Percentiles rank a stretch among this genome's conserved stretches.
Conservation (phyloP, 75 land plant genomes). For the Cunninghamia lanceolata region DNA sequence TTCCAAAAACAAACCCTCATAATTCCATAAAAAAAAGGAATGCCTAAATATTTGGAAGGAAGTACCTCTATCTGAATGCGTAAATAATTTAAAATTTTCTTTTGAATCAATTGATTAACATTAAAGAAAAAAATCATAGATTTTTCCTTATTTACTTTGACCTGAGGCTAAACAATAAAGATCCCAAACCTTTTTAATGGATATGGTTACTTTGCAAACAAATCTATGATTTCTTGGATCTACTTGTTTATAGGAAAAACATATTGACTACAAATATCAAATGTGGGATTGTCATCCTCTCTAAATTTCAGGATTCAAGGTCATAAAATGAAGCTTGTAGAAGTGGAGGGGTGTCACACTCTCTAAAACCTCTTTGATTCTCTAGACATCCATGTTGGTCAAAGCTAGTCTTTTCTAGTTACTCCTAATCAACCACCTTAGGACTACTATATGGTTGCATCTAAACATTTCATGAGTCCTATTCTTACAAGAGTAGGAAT, state of each 20-base stretch:
- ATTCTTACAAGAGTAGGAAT: slow-evolving; percentile 36
- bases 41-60: no score
- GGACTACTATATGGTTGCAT: slow-evolving; percentile 41
- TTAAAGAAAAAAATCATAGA: no score
- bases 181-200: background rate
- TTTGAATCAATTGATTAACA: no score
- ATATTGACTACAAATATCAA: no score
- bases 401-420: slow-evolving; percentile 42
- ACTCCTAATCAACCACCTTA: slow-evolving; percentile 26
- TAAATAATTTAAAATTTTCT: no score
- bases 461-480: slow-evolving; percentile 16
- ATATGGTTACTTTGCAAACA: background rate
- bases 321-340: slow-evolving; percentile 20
- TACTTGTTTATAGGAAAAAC: slow-evolving; percentile 9
- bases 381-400: slow-evolving; percentile 47
- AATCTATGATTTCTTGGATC: background rate
- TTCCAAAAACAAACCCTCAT: no score
- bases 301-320: no score
- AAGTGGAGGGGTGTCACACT: slow-evolving; percentile 46
- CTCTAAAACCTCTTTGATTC: slow-evolving; percentile 31
- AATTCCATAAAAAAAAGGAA: no score
- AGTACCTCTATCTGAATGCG: no score
- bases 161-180: no score
- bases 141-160: no score
- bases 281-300: no score